Conservation (phyloP, 257 asterid species). For the Solanum pinnatisectum region DNA sequence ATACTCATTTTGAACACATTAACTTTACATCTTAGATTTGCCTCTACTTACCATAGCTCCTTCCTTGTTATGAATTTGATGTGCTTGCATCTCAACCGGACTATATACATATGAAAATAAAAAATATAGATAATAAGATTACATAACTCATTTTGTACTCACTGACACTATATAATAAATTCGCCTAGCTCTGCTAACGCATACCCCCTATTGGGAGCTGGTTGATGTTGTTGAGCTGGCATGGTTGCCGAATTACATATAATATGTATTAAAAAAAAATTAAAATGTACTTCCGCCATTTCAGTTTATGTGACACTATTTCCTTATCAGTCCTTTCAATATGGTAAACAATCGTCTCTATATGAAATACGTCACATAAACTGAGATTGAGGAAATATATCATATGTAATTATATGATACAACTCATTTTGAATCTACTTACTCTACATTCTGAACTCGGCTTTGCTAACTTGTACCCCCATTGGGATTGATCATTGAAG, state of each 20-base stretch:
- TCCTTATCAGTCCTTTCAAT: neutral
- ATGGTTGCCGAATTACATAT: neutral
- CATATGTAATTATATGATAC: neutral
- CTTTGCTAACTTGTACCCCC: neutral
- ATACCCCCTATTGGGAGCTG: neutral
- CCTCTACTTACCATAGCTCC: neutral
- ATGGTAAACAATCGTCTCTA: neutral
- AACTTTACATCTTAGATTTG: neutral
- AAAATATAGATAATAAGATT: neutral
- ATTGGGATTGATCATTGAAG: neutral
- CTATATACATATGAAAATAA: neutral
- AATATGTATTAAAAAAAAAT: neutral
- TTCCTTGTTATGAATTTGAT: neutral
- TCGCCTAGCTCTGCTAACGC: neutral
- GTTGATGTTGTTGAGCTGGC: neutral
- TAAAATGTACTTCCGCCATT: neutral
- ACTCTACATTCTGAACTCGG: neutral
- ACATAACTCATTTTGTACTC: neutral
- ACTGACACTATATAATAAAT: neutral
- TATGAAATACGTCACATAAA: neutral
- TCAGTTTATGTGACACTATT: neutral
- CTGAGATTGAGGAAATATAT: neutral
- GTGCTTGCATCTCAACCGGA: neutral
- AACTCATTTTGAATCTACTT: neutral
- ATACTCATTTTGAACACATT: neutral